Percentiles rank a stretch among this genome's conserved stretches.
Evolutionary conservation across 2,329 filamentous ascomycete species (phyloP).

Genomic region (Exophiala mesophila): DNA sequence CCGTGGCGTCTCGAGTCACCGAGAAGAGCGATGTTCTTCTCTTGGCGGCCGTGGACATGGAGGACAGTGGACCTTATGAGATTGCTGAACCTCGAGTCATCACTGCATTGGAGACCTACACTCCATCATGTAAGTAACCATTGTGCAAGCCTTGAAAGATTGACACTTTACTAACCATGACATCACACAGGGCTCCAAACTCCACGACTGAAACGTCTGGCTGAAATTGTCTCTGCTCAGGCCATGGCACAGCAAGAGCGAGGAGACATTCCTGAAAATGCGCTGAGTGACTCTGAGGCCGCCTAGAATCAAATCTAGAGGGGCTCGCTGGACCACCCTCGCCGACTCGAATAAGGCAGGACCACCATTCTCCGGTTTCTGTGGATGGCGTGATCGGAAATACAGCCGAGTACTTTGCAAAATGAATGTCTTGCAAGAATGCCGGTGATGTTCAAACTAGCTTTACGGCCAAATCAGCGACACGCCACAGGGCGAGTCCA

Average conservation of each 20-base stretch:
- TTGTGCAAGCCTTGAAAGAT: neutral
- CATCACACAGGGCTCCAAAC: slow-evolving; percentile 81
- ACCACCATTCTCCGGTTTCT: no score
- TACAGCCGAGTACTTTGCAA: no score
- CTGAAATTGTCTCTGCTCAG: slow-evolving; percentile 96
- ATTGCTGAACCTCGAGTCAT: slow-evolving; percentile 96
- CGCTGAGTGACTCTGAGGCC: slow-evolving; percentile 21
- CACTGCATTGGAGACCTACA: slow-evolving; percentile 95
- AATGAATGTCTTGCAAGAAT: no score
- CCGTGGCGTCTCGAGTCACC: slow-evolving; percentile 90
- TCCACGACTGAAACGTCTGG: slow-evolving; percentile 85
- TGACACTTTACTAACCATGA: slow-evolving; percentile 36
- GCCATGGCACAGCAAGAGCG: slow-evolving; percentile 94
- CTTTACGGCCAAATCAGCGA: no score
- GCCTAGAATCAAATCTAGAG: no score
- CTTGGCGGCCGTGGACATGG: slow-evolving; percentile 94
- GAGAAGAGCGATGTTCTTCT: slow-evolving; percentile 97
- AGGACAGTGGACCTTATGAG: slow-evolving; percentile 96
- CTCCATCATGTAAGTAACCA: slow-evolving; percentile 91
- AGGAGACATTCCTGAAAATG: slow-evolving; percentile 50
- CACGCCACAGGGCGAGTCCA: no score
- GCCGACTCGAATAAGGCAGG: no score
- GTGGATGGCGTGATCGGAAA: no score
- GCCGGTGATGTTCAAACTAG: no score
- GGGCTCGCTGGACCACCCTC: no score